Conservation (phyloP, 805 yeast species). For the Candida maesae region DNA sequence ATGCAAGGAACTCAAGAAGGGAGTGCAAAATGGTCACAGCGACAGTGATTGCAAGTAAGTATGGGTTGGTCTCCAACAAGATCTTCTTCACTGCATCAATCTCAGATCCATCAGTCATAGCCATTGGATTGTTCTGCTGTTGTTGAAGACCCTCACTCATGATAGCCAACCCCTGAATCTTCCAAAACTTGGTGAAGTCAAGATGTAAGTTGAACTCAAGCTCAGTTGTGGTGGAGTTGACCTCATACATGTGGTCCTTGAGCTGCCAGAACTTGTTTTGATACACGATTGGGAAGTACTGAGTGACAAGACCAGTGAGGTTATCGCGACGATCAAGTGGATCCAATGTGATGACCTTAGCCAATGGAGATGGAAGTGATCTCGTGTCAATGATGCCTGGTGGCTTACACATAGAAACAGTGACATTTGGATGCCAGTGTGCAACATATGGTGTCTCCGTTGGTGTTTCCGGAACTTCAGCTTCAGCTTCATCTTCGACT, state of each 20-base stretch:
- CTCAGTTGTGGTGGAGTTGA: conserved; percentile 25
- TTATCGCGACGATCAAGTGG: conserved; percentile 29
- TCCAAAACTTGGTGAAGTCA: conserved; percentile 28
- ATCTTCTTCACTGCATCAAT: conserved; percentile 35
- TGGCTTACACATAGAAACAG: conserved; percentile 27
- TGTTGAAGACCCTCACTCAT: conserved; percentile 30
- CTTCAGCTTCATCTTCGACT: conserved; percentile 9
- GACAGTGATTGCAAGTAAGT: conserved; percentile 30
- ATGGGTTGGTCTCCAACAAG: conserved; percentile 35
- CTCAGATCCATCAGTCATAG: conserved; percentile 31
- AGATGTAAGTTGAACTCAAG: conserved; percentile 30
- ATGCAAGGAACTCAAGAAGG: conserved; percentile 38
- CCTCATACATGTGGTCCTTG: conserved; percentile 31
- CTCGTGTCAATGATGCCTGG: conserved; percentile 19
- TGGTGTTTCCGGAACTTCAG: conserved; percentile 13
- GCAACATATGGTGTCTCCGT: conserved; percentile 20
- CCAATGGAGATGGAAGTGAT: conserved; percentile 24
- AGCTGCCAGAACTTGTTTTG: conserved; percentile 40
- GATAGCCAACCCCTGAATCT: conserved; percentile 29
- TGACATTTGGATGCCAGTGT: conserved; percentile 37
- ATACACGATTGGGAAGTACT: conserved; percentile 35
- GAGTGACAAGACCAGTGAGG: conserved; percentile 28
- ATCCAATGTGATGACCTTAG: conserved; percentile 26
- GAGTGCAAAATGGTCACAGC: conserved; percentile 34
- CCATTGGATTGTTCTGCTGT: conserved; percentile 25